Evolutionary conservation across 1,284 basidiomycete species (phyloP).

Genomic region (Fistulinella staudtii): DNA sequence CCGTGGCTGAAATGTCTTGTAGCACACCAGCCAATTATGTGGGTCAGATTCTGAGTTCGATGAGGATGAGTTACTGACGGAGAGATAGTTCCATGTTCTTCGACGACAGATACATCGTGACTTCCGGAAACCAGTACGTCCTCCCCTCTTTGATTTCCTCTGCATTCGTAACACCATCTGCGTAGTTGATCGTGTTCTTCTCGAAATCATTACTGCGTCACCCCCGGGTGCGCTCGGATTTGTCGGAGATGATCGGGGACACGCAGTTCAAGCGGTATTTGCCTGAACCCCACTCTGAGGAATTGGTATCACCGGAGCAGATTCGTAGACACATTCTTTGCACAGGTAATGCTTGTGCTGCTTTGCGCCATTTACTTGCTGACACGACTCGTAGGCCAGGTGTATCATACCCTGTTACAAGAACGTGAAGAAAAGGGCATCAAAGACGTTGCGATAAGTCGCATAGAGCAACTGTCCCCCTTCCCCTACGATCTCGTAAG

Average conservation of each 20-base stretch:
- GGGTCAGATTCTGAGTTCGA: conserved; percentile 4
- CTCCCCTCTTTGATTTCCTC: background rate
- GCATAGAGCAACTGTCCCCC: conserved; percentile 92
- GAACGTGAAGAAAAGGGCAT: conserved; percentile 88
- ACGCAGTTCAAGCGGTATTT: conserved; percentile 92
- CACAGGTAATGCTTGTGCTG: conserved; percentile 45
- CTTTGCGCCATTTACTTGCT: background rate
- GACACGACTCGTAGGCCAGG: conserved; percentile 63
- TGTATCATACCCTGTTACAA: conserved; percentile 86
- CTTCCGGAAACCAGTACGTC: conserved; percentile 85
- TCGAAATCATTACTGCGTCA: conserved; percentile 95
- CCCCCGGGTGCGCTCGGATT: conserved; percentile 81
- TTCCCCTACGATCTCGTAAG: conserved; percentile 91
- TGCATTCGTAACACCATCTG: background rate
- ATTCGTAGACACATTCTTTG: conserved; percentile 92
- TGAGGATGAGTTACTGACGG: conserved; percentile 3
- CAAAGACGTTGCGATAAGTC: conserved; percentile 90
- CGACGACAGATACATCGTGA: conserved; percentile 94
- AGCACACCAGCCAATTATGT: conserved; percentile 91
- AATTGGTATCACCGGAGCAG: conserved; percentile 77
- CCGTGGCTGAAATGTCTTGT: conserved; percentile 13
- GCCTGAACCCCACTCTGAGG: conserved; percentile 74
- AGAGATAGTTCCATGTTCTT: conserved; percentile 81
- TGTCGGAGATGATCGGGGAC: conserved; percentile 87
- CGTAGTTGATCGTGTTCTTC: conserved; percentile 88